These are phyloP conservation scores for Trichosporon sp. DNA, from an alignment of 1,284 basidiomycete species.

Conservation along the genomic window DNA sequence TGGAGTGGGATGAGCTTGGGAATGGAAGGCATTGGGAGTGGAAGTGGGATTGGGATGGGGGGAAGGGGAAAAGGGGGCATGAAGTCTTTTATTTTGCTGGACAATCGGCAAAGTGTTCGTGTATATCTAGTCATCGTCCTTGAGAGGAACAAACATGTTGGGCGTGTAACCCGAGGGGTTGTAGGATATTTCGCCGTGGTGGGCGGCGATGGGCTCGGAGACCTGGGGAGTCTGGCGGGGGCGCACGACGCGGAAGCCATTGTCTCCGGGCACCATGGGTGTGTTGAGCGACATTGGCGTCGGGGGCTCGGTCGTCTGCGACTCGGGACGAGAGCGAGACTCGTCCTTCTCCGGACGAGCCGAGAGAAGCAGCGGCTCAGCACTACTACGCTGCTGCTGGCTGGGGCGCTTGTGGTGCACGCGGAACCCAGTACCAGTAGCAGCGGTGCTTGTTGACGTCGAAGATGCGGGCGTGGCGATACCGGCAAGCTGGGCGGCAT, in stretches of 20 bases:
- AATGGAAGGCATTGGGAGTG: too few species aligned
- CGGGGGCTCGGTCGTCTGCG: background rate
- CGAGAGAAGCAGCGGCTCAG: background rate
- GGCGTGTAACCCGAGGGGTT: slow-evolving; percentile 1
- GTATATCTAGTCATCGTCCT: background rate
- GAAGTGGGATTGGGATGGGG: background rate
- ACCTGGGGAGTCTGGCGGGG: background rate
- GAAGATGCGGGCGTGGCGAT: slow-evolving; percentile 24
- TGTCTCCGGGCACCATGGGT: background rate
- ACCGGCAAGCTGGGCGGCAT: slow-evolving; percentile 38
- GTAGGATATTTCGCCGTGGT: background rate
- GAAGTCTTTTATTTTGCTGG: too few species aligned
- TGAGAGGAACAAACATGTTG: slow-evolving; percentile 3
- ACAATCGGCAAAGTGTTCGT: background rate
- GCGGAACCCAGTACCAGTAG: background rate
- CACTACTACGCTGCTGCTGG: background rate
- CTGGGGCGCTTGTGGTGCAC: background rate
- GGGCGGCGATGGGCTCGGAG: background rate
- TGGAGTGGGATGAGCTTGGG: too few species aligned
- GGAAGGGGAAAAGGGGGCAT: background rate
- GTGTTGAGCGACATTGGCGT: background rate
- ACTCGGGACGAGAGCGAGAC: background rate
- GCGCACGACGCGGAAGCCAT: background rate
- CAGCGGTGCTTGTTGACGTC: background rate
- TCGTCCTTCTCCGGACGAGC: background rate